phyloP scores from a whole-genome alignment of 257 asterid genomes.

The Orobanche coerulescens region DNA sequence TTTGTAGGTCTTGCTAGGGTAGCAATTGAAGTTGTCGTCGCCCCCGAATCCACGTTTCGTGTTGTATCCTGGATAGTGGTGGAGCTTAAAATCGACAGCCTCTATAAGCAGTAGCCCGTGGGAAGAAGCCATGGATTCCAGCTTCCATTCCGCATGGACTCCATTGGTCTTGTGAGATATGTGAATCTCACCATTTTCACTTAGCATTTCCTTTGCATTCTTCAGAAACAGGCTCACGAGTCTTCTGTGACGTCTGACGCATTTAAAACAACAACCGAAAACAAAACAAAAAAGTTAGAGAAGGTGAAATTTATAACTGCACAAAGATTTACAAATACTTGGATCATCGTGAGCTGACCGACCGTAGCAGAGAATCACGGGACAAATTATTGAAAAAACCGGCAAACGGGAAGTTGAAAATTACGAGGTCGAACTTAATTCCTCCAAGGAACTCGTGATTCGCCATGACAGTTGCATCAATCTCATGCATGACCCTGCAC shows the following conservation, averaged over 20 bases:
- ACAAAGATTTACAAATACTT: background rate
- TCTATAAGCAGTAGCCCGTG: constrained; percentile 19
- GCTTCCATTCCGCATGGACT: constrained; percentile 23
- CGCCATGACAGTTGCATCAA: constrained; percentile 22
- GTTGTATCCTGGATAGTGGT: constrained; percentile 32
- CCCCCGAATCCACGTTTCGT: constrained; percentile 37
- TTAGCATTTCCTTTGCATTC: constrained; percentile 30
- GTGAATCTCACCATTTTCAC: constrained; percentile 23
- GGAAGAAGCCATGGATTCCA: constrained; percentile 20
- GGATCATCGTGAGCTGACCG: constrained; percentile 8
- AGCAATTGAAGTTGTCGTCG: constrained; percentile 22
- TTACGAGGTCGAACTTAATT: constrained; percentile 20
- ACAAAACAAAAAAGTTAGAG: background rate
- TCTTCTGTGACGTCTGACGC: constrained; percentile 23
- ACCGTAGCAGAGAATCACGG: constrained; percentile 20
- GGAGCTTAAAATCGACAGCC: constrained; percentile 11
- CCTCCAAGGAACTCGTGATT: background rate
- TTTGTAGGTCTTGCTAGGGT: constrained; percentile 35
- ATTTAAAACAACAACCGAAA: background rate
- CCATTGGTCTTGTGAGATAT: constrained; percentile 30
- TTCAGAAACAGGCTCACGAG: constrained; percentile 27
- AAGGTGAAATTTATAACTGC: background rate
- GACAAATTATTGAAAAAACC: constrained; percentile 25
- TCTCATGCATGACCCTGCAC: constrained; percentile 22
- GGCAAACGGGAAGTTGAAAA: constrained; percentile 32